These are phyloP conservation scores for Blastomyces gilchristii DNA, from an alignment of 2,329 filamentous ascomycete species.

Conservation along the genomic window DNA sequence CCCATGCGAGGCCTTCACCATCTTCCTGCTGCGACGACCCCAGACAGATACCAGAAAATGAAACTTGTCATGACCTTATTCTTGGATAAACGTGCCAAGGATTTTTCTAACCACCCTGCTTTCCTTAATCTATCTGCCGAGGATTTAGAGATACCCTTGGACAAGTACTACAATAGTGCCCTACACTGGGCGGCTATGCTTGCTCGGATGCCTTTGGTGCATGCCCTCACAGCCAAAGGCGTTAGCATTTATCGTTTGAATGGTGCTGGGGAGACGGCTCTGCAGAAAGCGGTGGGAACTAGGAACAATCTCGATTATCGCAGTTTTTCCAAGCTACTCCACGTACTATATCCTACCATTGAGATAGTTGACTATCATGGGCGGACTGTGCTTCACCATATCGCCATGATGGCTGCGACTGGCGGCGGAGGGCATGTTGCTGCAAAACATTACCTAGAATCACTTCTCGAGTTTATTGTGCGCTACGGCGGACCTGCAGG, in stretches of 20 bases:
- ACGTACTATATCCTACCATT: slow-evolving; percentile 79
- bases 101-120: slow-evolving; percentile 64
- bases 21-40: slow-evolving; percentile 43
- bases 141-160: slow-evolving; percentile 87
- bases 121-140: slow-evolving; percentile 63
- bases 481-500: slow-evolving; percentile 61
- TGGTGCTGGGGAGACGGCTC: slow-evolving; percentile 75
- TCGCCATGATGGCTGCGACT: slow-evolving; percentile 89
- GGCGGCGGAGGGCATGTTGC: slow-evolving; percentile 76
- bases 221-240: slow-evolving; percentile 69
- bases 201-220: slow-evolving; percentile 70
- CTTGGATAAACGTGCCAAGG: slow-evolving; percentile 59
- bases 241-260: slow-evolving; percentile 85
- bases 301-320: slow-evolving; percentile 89
- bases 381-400: slow-evolving; percentile 88
- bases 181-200: slow-evolving; percentile 94
- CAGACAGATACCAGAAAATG: slow-evolving; percentile 68
- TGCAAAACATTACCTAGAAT: slow-evolving; percentile 92
- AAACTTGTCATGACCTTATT: slow-evolving; percentile 74
- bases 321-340: slow-evolving; percentile 81
- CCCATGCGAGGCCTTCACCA: slow-evolving; percentile 26
- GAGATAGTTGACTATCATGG: slow-evolving; percentile 83
- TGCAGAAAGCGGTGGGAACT: slow-evolving; percentile 86
- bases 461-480: slow-evolving; percentile 86
- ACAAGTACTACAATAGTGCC: slow-evolving; percentile 73